phyloP scores from a whole-genome alignment of 805 yeast genomes.

The Clavispora carvajalis region DNA sequence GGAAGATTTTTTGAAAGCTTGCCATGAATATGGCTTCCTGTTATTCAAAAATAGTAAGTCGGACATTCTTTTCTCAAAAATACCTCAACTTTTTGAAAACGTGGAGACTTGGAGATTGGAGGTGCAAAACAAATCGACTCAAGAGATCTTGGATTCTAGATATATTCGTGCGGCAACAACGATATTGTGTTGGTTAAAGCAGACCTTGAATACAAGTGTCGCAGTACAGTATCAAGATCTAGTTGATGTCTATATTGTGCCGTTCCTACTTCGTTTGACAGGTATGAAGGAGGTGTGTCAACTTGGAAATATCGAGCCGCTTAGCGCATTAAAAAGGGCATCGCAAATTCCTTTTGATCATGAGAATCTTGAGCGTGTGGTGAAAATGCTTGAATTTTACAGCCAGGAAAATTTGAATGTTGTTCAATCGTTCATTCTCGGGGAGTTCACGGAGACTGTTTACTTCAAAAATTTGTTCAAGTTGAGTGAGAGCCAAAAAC shows the following conservation, averaged over 20 bases:
- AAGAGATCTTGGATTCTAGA: conserved; percentile 51
- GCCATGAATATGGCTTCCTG: conserved; percentile 12
- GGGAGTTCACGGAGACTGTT: conserved; percentile 67
- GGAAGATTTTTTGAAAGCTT: conserved; percentile 35
- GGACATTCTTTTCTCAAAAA: conserved; percentile 21
- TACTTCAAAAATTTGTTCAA: conserved; percentile 63
- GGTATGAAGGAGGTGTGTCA: conserved; percentile 78
- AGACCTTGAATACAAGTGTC: conserved; percentile 48
- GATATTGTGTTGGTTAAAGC: conserved; percentile 52
- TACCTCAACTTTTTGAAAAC: conserved; percentile 38
- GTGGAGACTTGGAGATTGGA: conserved; percentile 40
- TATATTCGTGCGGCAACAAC: conserved; percentile 67
- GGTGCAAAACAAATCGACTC: conserved; percentile 39
- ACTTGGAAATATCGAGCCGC: conserved; percentile 55
- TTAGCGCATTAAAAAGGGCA: conserved; percentile 37
- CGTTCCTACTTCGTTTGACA: conserved; percentile 61
- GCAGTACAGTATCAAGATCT: conserved; percentile 50
- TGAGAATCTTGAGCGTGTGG: conserved; percentile 19
- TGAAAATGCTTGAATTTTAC: conserved; percentile 38
- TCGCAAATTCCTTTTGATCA: conserved; percentile 36
- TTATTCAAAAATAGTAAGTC: conserved; percentile 11
- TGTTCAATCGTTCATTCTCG: conserved; percentile 55
- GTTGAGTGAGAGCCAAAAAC: conserved; percentile 44
- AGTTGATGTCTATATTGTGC: conserved; percentile 48
- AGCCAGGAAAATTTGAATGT: conserved; percentile 24